Percentiles rank a stretch among this genome's conserved stretches.
These are phyloP conservation scores for Pseudocercospora crystallina DNA, from an alignment of 2,329 filamentous ascomycete species.

Conservation along the genomic window DNA sequence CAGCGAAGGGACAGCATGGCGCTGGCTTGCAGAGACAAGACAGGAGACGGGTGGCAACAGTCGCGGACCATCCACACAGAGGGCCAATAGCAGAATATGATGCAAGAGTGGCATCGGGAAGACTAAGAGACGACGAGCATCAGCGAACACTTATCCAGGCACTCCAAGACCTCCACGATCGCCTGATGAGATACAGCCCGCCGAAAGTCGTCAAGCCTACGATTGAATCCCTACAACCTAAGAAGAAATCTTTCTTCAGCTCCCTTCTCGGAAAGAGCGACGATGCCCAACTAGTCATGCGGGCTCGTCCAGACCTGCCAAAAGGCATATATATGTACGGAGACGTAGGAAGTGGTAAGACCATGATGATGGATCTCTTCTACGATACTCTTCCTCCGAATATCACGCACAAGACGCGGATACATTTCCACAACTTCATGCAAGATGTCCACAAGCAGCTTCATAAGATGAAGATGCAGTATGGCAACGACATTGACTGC, in stretches of 20 bases:
- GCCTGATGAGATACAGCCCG: conserved; percentile 71
- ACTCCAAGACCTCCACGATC: conserved; percentile 84
- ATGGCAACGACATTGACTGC: conserved; percentile 86
- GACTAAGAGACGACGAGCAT: conserved; percentile 82
- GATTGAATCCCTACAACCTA: conserved; percentile 64
- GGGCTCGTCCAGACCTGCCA: conserved; percentile 72
- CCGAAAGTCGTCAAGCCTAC: conserved; percentile 74
- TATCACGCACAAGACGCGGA: conserved; percentile 80
- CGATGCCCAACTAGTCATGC: conserved; percentile 28
- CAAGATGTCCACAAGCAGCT: conserved; percentile 91
- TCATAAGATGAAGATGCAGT: conserved; percentile 83
- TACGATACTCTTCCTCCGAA: conserved; percentile 84
- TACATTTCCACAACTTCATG: conserved; percentile 99
- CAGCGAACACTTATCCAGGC: conserved; percentile 88
- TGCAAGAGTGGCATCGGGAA: conserved; percentile 69
- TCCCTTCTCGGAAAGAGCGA: conserved; percentile 59
- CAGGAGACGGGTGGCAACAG: conserved; percentile 28
- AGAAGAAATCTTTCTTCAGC: conserved; percentile 53
- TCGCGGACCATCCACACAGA: conserved; percentile 25
- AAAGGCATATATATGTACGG: conserved; percentile 93
- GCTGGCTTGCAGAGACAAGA: background rate
- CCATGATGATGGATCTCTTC: conserved; percentile 99
- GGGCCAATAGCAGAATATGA: conserved; percentile 91
- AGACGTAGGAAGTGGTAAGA: conserved; percentile 96
- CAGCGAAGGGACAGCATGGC: background rate